Base-by-base conservation (phyloP, 441 rosid genomes). In the Erodium moschatum region DNA sequence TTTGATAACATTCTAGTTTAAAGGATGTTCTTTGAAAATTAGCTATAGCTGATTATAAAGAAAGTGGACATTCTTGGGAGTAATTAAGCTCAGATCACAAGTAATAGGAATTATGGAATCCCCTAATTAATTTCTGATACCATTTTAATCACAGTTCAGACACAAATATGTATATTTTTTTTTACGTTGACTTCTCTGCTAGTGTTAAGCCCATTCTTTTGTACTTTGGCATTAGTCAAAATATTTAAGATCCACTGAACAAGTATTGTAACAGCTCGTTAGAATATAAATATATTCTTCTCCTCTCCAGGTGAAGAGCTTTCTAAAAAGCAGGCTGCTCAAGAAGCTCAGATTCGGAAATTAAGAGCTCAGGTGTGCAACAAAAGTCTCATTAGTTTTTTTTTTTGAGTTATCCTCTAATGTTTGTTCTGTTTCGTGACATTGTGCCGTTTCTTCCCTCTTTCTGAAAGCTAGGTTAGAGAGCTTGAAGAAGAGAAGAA, bases 401-500 rank as follows among this genome's bases (percentile, higher is more conserved):
- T 63, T 8, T 64, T 33, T 5, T 3, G 33, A 33, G 33, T 64
- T 61, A 40, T 40, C 12, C 44, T 27, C 67, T 6, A 31, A 20
- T 31, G n/a, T 33, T 16, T 11, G 20, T 64, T 73, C 69, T 54
- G 65, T 52, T n/a, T 16, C 38, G 31, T 60, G 21, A 66, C 33
- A 35, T 56, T 72, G 69, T 67, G 65, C 69, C 74, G 67, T 74
- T 70, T 15, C 46, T 35, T n/a, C 44, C 46, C 56, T 65, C 67
- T 68, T 73, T 64, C 18, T 76, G 81, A 48, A 70, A 72, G 62
- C 82, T 81, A 94, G 98, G 86, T 89, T 72, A 83, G 97, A 81
- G 98, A 92, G 82, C 81, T 83, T 67, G 99, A 95, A 81, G 99
- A 95, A 82, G 99, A 95, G 85, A 95, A 92, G 90, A 90, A 89